These are phyloP conservation scores for Parachlorella kessleri DNA, from an alignment of 139 green algal species.

Conservation along the genomic window DNA sequence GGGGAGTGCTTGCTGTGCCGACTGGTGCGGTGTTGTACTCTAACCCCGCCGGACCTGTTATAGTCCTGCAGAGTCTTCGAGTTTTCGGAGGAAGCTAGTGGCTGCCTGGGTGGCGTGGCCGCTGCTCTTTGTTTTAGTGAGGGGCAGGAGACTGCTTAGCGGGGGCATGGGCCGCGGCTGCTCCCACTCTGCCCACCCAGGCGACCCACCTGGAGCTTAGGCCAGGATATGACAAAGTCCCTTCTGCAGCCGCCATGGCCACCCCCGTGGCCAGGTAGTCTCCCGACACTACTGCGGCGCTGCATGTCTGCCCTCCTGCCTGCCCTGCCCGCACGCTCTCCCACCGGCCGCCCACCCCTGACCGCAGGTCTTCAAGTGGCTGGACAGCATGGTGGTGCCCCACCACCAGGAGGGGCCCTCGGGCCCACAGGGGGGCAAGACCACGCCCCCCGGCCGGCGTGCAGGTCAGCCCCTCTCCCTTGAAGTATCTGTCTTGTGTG, in stretches of 20 bases:
- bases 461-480: too few relatives aligned
- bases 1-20: neutral
- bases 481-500: neutral
- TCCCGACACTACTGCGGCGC: too few relatives aligned
- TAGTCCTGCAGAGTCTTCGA: neutral
- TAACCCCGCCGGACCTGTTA: neutral
- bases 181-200: neutral
- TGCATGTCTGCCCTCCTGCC: neutral
- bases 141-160: neutral
- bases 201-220: neutral
- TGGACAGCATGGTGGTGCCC: neutral
- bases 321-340: neutral
- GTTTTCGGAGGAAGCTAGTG: neutral
- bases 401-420: neutral
- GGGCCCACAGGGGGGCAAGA: neutral
- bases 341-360: neutral
- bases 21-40: neutral
- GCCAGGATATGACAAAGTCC: too few relatives aligned
- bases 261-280: neutral
- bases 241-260: neutral
- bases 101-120: neutral
- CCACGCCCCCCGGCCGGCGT: neutral
- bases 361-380: neutral
- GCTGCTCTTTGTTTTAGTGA: neutral
- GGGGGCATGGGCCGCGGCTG: neutral